Percentiles rank a stretch among this genome's conserved stretches.
Evolutionary conservation across 2,329 filamentous ascomycete genomes (phyloP).

Genomic region (Celoporthe dispersa): DNA sequence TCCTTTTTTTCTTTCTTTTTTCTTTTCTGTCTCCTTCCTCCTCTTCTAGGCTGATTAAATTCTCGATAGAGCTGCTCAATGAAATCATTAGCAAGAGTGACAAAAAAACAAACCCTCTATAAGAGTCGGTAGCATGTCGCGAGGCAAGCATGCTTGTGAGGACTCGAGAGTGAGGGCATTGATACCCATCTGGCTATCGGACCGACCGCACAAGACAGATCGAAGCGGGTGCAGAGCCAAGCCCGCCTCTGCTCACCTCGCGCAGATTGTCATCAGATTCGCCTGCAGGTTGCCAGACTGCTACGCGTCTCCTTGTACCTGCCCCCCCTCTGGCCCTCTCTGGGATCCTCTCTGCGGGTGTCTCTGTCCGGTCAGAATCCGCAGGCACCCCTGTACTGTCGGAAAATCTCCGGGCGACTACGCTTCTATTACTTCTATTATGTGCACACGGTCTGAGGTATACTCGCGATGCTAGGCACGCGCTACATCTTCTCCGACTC

Average conservation of each 20-base stretch:
- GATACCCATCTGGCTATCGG: neutral
- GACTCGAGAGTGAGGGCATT: no score
- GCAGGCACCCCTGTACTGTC: conserved; percentile 19
- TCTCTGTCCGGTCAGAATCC: conserved; percentile 20
- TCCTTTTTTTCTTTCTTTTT: neutral
- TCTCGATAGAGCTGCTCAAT: neutral
- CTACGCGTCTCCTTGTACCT: neutral
- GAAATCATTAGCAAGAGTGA: neutral
- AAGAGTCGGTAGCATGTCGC: neutral
- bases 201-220: neutral
- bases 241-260: neutral
- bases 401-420: conserved; percentile 23
- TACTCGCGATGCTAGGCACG: neutral
- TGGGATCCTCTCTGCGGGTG: conserved; percentile 1
- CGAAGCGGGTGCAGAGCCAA: neutral
- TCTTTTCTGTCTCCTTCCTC: neutral
- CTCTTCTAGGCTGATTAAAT: neutral
- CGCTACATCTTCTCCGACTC: neutral
- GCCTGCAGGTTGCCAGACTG: neutral
- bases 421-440: neutral
- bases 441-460: neutral
- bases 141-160: neutral
- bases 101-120: neutral
- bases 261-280: neutral
- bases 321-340: neutral